Evolutionary conservation across 352 stramenopile species (phyloP), one percentile per base, ranked within the genome.

Genomic region (Globisporangium rhizosaccharum): DNA sequence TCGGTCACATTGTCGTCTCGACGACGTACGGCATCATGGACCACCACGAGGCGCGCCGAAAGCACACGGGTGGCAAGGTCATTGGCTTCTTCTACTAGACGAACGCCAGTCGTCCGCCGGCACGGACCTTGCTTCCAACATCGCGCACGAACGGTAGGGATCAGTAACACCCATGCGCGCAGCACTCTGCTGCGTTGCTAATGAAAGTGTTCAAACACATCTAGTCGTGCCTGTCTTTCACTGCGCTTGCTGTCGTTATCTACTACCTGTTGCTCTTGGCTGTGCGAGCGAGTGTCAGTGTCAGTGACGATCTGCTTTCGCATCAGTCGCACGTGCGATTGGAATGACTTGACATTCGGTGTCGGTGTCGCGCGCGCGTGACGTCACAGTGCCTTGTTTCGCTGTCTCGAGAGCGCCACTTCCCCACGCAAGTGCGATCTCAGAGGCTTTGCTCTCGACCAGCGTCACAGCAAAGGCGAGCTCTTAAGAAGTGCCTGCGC

Each of bases 11-110:
- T 70, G 92, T 95, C 20, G 65, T 95, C 45, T 87, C 72, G 62
- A 95, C 86, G 49, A 95, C 86, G 62, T 95, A 90, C 75, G 86
- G 86, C 75, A 95, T 95, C 80, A 95, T 95, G 86, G 86, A 95
- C 79, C 86, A 95, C 80, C 84, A 93, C 78, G 86, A 95, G 71
- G 97, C 98, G 53, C 95, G 96, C 74, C 94, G 97, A 72, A 99
- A 99, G 96, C 97, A 99, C 87, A 99, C 97, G 51, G 98, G 98
- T 97, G 98, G 98, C 76, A 99, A 99, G 91, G 88, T 99, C 82
- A 94, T 99, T 63, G 98, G 97, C 66, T 99, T 99, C 84, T 99
- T 99, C 87, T 99, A 99, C 85, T 99, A 97, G 81, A 39, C 33
- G 33, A 63, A 46, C 30, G 14, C 10, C 5, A 23, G 37, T 55